Evolutionary conservation across 805 yeast species (phyloP).

Genomic region (Saccharomycopsis javanensis): DNA sequence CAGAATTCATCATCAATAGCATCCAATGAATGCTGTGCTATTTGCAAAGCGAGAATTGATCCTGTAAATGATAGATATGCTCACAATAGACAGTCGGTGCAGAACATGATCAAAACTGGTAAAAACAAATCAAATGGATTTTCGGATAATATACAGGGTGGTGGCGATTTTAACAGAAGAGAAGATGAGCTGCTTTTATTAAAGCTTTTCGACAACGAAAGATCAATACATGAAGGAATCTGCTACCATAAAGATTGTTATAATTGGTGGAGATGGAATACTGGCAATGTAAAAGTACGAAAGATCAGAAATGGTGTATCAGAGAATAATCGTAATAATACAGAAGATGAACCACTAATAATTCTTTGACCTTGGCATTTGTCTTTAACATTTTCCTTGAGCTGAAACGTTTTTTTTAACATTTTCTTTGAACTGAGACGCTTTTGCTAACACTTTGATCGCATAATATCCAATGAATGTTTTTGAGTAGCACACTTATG

Average conservation of each 20-base stretch:
- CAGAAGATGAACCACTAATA: not conserved
- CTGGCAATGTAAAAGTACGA: not conserved
- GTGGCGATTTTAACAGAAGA: no score
- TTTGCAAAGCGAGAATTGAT: not conserved
- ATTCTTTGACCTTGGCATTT: no score
- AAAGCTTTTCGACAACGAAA: not conserved
- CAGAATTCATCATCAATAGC: not conserved
- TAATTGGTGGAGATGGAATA: not conserved
- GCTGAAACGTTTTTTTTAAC: no score
- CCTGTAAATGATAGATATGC: not conserved
- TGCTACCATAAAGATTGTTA: not conserved
- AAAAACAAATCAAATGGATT: not conserved
- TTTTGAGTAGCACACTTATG: no score
- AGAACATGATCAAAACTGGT: not conserved
- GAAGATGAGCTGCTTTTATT: not conserved
- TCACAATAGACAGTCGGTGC: not conserved
- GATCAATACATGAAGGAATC: not conserved
- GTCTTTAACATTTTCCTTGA: no score
- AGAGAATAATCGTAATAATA: no score
- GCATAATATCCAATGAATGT: no score
- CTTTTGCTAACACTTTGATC: no score
- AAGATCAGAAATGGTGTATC: not conserved
- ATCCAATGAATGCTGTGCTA: not conserved
- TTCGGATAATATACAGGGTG: not conserved
- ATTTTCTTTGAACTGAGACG: no score